Percentiles rank a stretch among this genome's conserved stretches.
These are phyloP conservation scores for Corchorus olitorius DNA, from an alignment of 345 rosid genomes.

Conservation along the genomic window DNA sequence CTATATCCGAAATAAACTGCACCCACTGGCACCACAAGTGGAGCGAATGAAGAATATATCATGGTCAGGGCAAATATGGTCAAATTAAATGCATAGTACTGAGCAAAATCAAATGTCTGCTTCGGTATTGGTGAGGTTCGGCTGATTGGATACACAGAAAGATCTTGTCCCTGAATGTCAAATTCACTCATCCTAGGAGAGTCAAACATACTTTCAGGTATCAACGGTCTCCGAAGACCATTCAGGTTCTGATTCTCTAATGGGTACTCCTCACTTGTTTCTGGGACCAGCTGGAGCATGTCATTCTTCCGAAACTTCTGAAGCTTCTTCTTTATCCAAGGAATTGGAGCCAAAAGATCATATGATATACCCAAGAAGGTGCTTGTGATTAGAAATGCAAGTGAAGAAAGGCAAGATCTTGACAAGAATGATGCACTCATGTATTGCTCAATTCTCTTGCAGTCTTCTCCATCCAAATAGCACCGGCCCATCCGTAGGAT, in stretches of 20 bases:
- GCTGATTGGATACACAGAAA: constrained; percentile 78
- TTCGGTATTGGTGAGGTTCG: constrained; percentile 89
- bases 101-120: constrained; percentile 95
- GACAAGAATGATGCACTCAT: constrained; percentile 91
- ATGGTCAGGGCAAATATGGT: constrained; percentile 90
- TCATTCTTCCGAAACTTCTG: constrained; percentile 88
- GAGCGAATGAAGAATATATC: constrained; percentile 92
- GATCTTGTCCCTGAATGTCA: constrained; percentile 68
- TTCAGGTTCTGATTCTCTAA: constrained; percentile 63
- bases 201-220: constrained; percentile 61
- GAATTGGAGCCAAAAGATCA: constrained; percentile 89
- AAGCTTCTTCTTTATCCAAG: constrained; percentile 94
- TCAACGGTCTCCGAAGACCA: constrained; percentile 72
- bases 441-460: constrained; percentile 96
- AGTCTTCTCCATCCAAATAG: constrained; percentile 96
- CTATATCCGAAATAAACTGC: constrained; percentile 92
- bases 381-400: constrained; percentile 90
- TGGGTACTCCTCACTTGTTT: constrained; percentile 77
- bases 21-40: constrained; percentile 93
- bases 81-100: constrained; percentile 91
- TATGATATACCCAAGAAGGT: constrained; percentile 94
- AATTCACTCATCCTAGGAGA: constrained; percentile 53
- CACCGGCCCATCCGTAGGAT: constrained; percentile 88
- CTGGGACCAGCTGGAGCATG: constrained; percentile 97
- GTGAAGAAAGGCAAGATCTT: constrained; percentile 89